Evolutionary conservation across 306 rosid genomes (phyloP).

Genomic region (Ceratonia siliqua): DNA sequence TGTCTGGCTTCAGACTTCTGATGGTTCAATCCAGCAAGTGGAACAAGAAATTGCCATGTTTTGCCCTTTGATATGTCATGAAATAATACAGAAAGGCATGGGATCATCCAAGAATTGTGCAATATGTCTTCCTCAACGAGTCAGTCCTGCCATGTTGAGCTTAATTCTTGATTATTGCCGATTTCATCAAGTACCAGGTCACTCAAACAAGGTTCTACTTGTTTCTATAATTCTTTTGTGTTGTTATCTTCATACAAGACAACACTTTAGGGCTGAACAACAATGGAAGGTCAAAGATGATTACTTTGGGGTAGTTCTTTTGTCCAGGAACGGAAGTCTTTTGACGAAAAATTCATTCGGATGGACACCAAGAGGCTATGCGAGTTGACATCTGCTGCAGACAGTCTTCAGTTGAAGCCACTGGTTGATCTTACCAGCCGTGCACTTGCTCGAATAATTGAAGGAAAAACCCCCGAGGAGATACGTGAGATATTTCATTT

Average conservation of each 20-base stretch:
- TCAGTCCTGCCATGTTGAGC: slow-evolving; percentile 72
- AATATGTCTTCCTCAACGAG: slow-evolving; percentile 88
- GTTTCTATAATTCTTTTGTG: slow-evolving; percentile 27
- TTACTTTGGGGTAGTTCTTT: slow-evolving; percentile 36
- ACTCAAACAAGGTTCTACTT: slow-evolving; percentile 82
- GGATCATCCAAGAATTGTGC: slow-evolving; percentile 95
- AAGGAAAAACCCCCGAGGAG: slow-evolving; percentile 93
- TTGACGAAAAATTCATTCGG: slow-evolving; percentile 77
- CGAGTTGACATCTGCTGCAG: slow-evolving; percentile 92
- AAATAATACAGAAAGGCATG: slow-evolving; percentile 72
- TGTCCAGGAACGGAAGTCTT: slow-evolving; percentile 79
- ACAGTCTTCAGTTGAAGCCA: slow-evolving; percentile 91
- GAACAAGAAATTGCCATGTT: slow-evolving; percentile 93
- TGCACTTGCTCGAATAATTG: slow-evolving; percentile 95
- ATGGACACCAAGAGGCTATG: slow-evolving; percentile 90
- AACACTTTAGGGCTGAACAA: slow-evolving; percentile 4
- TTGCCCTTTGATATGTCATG: slow-evolving; percentile 84
- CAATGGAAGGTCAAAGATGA: slow-evolving; percentile 20
- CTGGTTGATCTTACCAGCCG: slow-evolving; percentile 92
- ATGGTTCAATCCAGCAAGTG: slow-evolving; percentile 92
- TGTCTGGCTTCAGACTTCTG: slow-evolving; percentile 90
- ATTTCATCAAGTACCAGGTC: slow-evolving; percentile 92
- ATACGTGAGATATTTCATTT: slow-evolving; percentile 88
- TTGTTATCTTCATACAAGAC: slow-evolving; percentile 1
- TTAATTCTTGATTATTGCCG: slow-evolving; percentile 88